phyloP scores from a whole-genome alignment of 371 early-diverging fungal genomes.

The Rhizopus stolonifer region DNA sequence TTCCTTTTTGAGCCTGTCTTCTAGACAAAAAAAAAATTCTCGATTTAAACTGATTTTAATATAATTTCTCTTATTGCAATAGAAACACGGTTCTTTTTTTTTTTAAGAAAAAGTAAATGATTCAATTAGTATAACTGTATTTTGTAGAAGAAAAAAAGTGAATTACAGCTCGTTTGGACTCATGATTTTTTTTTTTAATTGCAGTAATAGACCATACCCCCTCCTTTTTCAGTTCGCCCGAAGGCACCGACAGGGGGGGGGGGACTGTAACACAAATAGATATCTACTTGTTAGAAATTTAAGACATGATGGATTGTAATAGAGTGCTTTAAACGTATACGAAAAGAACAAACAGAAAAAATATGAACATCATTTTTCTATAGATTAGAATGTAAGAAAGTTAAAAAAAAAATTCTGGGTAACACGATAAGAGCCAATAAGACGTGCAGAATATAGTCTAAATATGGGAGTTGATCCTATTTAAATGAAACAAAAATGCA shows the following conservation, averaged over 20 bases:
- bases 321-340: neutral
- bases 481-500: conserved; percentile 10
- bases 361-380: neutral
- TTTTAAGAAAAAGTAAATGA: no score
- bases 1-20: no score
- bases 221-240: neutral
- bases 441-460: neutral
- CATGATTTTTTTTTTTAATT: no score
- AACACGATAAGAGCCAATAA: conserved; percentile 12
- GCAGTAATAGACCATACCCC: neutral
- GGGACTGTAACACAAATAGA: neutral
- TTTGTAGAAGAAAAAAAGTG: no score
- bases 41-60: no score
- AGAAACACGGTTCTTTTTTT: no score
- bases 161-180: no score
- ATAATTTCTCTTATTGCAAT: no score
- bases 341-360: neutral
- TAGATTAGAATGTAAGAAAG: neutral
- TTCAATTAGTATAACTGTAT: no score
- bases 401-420: neutral
- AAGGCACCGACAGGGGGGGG: neutral
- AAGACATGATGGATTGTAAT: neutral
- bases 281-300: no score
- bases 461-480: conserved; percentile 6
- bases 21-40: no score